Conservation (phyloP, 148 eudicot genomes). For the Bassia scoparia region DNA sequence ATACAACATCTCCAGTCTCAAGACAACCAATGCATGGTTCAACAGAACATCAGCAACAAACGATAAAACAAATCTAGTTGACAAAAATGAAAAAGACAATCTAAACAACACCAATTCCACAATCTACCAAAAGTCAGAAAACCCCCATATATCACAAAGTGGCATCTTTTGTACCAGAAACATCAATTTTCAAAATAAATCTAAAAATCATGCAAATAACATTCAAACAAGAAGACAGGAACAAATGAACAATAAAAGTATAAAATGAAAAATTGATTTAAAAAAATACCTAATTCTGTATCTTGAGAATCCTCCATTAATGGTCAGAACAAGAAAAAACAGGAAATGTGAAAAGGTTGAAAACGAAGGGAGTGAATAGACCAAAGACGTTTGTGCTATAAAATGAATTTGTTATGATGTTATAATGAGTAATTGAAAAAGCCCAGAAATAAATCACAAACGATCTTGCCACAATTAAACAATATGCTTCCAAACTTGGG, state of each 20-base stretch:
- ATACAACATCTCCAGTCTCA: no score
- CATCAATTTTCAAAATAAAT: not conserved
- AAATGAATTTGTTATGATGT: slow-evolving; percentile 10
- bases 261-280: no score
- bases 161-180: not conserved
- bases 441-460: slow-evolving; percentile 8
- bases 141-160: not conserved
- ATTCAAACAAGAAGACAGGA: not conserved
- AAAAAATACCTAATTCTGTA: slow-evolving; percentile 15
- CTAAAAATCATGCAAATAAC: not conserved
- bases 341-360: not conserved
- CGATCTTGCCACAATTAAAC: slow-evolving; percentile 15
- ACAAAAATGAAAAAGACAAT: not conserved
- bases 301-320: slow-evolving; percentile 21
- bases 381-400: not conserved
- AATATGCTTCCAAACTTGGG: slow-evolving; percentile 17
- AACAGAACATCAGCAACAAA: not conserved
- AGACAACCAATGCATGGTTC: no score
- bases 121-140: slow-evolving; percentile 4
- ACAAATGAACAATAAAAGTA: not conserved
- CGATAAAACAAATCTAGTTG: not conserved
- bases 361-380: not conserved
- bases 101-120: not conserved
- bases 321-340: not conserved
- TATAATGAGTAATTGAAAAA: slow-evolving; percentile 3